Evolutionary conservation across 2,329 filamentous ascomycete species (phyloP), one percentile per base, ranked within the genome.

Genomic region (Nectriaceae sp.): DNA sequence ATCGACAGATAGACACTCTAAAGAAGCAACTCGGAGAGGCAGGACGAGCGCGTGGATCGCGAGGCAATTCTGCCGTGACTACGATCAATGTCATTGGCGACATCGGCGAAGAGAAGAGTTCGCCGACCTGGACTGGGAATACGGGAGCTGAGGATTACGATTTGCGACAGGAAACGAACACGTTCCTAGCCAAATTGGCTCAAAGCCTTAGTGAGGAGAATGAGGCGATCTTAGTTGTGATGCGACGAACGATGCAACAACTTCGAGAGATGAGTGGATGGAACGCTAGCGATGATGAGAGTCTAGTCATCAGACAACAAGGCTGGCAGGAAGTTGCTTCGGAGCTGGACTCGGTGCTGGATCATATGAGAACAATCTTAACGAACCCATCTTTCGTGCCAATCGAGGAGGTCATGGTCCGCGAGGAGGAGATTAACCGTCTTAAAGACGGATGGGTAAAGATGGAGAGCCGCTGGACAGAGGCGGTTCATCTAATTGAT

Each of bases 341-440:
- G 8, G 88, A 95, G 55, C 83, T 97, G 71, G 86, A 92, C 44
- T 75, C 75, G 5, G 85, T 96, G 10, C 77, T 97, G 51, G 84
- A 88, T 26, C 90, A 96, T 64, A 80, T 99, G 55, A 83, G 88
- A 56, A 87, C 81, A 3, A 82, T 99, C 31, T 77, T 99, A 38
- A 97, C 91, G 8, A 97, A 97, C 63, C 94, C 94, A 1, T 96
- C 92, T 3, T 99, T 97, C 66, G 94, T 97, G 13, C 89, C 93
- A 1, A 83, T 97, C 19, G 94, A 97, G 61, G 94, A 97, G 67
- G 90, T 99, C 2, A 87, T 95, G 63, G 73, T 91, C n/a, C 84
- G 93, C 46, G 93, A 99, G 55, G 88, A 95, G 50, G 92, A 97
- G 66, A 97, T 99, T 55, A 79, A 81, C 44, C 82, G 89, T 43